A percentile compares a stretch with the other conserved stretches of the same genome.
These are phyloP conservation scores for Bruguiera gymnorhiza DNA, from an alignment of 345 rosid genomes.

Conservation along the genomic window DNA sequence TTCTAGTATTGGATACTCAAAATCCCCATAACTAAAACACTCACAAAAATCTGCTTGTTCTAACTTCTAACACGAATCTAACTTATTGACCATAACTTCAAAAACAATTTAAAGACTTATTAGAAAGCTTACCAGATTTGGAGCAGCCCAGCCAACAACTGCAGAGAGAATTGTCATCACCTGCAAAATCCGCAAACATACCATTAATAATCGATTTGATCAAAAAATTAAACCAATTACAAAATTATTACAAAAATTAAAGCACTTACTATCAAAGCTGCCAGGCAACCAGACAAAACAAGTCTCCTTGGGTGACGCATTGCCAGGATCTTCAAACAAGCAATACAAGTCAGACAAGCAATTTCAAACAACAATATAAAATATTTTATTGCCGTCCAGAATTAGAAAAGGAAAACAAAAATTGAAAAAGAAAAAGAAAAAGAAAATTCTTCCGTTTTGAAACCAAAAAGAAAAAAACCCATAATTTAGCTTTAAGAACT, in stretches of 20 bases:
- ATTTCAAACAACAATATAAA: too few species aligned
- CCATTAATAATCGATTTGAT: constrained; percentile 1
- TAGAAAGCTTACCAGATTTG: constrained; percentile 70
- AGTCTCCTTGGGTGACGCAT: constrained; percentile 97
- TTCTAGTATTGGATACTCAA: too few species aligned
- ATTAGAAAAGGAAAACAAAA: background rate
- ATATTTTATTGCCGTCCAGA: background rate
- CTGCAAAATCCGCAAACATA: constrained; percentile 33
- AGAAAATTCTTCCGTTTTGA: too few species aligned
- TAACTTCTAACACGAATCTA: too few species aligned
- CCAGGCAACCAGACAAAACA: constrained; percentile 83
- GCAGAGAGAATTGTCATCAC: constrained; percentile 90
- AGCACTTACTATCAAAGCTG: constrained; percentile 64
- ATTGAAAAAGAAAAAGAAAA: background rate
- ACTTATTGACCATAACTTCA: background rate
- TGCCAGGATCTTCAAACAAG: constrained; percentile 73
- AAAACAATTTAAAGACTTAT: constrained; percentile 11
- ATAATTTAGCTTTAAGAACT: background rate
- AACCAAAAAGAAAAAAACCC: too few species aligned
- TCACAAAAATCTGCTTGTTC: too few species aligned
- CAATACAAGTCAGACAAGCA: constrained; percentile 14
- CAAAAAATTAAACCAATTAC: constrained; percentile 9
- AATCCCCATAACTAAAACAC: too few species aligned
- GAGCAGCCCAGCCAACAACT: constrained; percentile 89
- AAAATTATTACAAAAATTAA: background rate